Percentiles rank a stretch among this genome's conserved stretches.
phyloP scores from a whole-genome alignment of 257 asterid genomes.

The Solanum clarkiae region DNA sequence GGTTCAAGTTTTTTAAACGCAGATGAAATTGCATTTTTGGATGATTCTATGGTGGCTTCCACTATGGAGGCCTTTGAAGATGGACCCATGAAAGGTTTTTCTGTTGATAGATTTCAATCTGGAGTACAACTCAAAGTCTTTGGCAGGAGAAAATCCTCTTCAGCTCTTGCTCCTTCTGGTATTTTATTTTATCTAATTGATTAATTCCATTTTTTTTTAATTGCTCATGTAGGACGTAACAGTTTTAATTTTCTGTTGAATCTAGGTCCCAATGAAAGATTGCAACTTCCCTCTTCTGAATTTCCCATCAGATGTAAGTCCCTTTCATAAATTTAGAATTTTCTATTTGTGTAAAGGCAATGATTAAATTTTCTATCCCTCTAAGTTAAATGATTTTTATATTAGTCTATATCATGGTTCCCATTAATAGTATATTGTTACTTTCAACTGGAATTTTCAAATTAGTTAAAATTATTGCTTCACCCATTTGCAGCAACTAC shows the following conservation, averaged over 20 bases:
- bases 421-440: background rate
- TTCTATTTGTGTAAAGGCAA: background rate
- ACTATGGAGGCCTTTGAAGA: constrained; percentile 35
- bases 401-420: background rate
- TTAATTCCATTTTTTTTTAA: background rate
- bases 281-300: constrained; percentile 17
- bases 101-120: constrained; percentile 36
- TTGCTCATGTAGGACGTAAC: background rate
- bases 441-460: background rate
- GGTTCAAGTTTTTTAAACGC: constrained; percentile 28
- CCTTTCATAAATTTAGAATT: background rate
- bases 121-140: constrained; percentile 39
- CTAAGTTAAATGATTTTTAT: background rate
- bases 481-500: constrained; percentile 12
- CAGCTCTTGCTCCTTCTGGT: constrained; percentile 15
- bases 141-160: constrained; percentile 32
- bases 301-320: constrained; percentile 26
- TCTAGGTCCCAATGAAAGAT: constrained; percentile 21
- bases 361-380: background rate
- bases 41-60: constrained; percentile 32
- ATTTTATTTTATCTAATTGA: background rate
- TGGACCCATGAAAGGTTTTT: constrained; percentile 35
- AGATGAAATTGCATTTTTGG: constrained; percentile 33
- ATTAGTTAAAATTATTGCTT: background rate
- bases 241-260: background rate